These are phyloP conservation scores for Globisporangium perplexum DNA, from an alignment of 352 stramenopile genomes.

Conservation along the genomic window DNA sequence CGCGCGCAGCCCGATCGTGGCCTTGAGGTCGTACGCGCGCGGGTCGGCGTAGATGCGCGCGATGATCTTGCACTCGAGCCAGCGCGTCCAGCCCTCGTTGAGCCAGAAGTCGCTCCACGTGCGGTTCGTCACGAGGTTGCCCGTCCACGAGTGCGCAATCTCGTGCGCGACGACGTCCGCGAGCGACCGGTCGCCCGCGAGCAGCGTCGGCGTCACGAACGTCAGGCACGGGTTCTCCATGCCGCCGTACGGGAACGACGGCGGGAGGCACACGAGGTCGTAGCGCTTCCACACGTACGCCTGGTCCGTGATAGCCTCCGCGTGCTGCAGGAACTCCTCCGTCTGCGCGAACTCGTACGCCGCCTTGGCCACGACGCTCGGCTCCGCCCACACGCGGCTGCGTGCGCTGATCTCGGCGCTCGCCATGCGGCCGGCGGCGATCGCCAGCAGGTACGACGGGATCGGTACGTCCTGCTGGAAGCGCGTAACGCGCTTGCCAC, in stretches of 20 bases:
- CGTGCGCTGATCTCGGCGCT: slow-evolving; percentile 85
- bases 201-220: slow-evolving; percentile 95
- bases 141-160: slow-evolving; percentile 95
- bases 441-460: slow-evolving; percentile 93
- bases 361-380: slow-evolving; percentile 88
- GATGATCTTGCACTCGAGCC: slow-evolving; percentile 97
- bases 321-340: slow-evolving; percentile 89
- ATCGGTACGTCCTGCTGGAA: slow-evolving; percentile 89
- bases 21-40: slow-evolving; percentile 46
- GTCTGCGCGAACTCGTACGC: slow-evolving; percentile 95
- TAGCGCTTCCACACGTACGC: slow-evolving; percentile 96
- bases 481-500: slow-evolving; percentile 3
- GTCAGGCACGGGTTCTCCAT: slow-evolving; percentile 89
- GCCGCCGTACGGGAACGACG: slow-evolving; percentile 87
- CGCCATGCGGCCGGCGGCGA: slow-evolving; percentile 90
- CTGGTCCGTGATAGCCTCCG: slow-evolving; percentile 89
- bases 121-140: slow-evolving; percentile 96
- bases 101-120: slow-evolving; percentile 97
- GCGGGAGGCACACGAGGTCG: slow-evolving; percentile 96
- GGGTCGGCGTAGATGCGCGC: slow-evolving; percentile 41
- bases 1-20: slow-evolving; percentile 35
- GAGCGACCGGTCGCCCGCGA: slow-evolving; percentile 93
- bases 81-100: slow-evolving; percentile 98
- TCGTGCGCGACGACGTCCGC: slow-evolving; percentile 97
- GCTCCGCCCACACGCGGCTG: slow-evolving; percentile 92